Percentiles rank a stretch among this genome's conserved stretches.
phyloP scores from a whole-genome alignment of 192 early-diverging fungal genomes.

The Linnemannia elongata region DNA sequence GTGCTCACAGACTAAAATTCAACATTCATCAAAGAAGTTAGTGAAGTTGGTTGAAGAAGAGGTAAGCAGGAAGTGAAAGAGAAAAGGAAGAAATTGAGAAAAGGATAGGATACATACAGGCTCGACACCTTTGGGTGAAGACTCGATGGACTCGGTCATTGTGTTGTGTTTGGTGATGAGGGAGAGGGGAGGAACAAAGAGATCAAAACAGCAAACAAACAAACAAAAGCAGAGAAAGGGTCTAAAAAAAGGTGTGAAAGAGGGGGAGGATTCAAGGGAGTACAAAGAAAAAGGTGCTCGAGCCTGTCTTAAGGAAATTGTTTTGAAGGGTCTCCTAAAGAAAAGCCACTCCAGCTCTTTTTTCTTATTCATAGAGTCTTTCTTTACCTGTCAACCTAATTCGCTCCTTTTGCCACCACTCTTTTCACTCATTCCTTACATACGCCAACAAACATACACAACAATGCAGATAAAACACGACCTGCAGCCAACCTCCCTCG shows the following conservation, averaged over 20 bases:
- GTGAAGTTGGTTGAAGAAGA: neutral
- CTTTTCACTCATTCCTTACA: neutral
- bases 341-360: neutral
- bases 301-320: neutral
- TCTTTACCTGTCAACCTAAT: neutral
- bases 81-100: neutral
- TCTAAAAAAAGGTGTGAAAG: neutral
- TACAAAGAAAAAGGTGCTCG: neutral
- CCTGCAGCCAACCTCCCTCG: neutral
- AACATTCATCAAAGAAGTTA: neutral
- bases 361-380: neutral
- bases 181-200: neutral
- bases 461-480: conserved; percentile 22
- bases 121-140: neutral
- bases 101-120: neutral
- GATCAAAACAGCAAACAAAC: conserved; percentile 6
- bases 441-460: neutral
- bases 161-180: neutral
- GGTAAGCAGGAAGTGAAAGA: neutral
- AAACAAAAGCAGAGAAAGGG: neutral
- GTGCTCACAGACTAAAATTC: conserved; percentile 34
- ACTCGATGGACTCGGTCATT: conserved; percentile 8
- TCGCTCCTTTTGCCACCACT: neutral
- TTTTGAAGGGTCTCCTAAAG: neutral
- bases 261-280: neutral